phyloP scores from a whole-genome alignment of 1,139 yeast species.

The Candida freyschussii region DNA sequence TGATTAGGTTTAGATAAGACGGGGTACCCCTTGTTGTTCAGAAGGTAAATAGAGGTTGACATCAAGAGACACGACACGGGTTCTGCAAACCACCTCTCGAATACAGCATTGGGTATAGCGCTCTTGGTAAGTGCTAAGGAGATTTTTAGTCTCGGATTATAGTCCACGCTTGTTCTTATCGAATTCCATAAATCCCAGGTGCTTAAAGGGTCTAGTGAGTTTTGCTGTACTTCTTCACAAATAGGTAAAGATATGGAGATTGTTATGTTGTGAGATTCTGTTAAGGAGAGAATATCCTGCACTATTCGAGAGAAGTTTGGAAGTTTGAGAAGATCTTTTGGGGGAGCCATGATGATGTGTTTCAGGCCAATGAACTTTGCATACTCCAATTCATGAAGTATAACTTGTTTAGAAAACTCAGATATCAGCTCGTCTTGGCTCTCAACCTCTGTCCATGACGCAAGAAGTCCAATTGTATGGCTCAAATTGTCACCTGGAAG shows the following conservation, averaged over 20 bases:
- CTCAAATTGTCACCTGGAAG: slow-evolving; percentile 32
- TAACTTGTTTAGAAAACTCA: slow-evolving; percentile 48
- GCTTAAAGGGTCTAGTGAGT: slow-evolving; percentile 42
- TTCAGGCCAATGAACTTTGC: slow-evolving; percentile 51
- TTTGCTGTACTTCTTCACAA: slow-evolving; percentile 34
- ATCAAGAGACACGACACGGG: slow-evolving; percentile 54
- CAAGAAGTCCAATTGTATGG: slow-evolving; percentile 45
- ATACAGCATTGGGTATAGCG: slow-evolving; percentile 42
- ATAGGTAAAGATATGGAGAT: slow-evolving; percentile 39
- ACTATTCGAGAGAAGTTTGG: slow-evolving; percentile 45
- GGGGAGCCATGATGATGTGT: slow-evolving; percentile 54
- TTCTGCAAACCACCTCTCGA: slow-evolving; percentile 60
- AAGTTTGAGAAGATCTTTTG: slow-evolving; percentile 48
- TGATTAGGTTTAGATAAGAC: slow-evolving; percentile 57
- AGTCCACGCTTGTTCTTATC: slow-evolving; percentile 47
- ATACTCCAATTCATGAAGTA: slow-evolving; percentile 51
- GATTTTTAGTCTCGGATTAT: slow-evolving; percentile 46
- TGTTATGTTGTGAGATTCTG: slow-evolving; percentile 28
- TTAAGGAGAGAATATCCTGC: slow-evolving; percentile 27
- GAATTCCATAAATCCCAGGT: slow-evolving; percentile 74
- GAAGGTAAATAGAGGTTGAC: slow-evolving; percentile 48
- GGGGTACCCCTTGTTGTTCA: slow-evolving; percentile 55
- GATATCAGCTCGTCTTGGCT: slow-evolving; percentile 43
- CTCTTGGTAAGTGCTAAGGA: slow-evolving; percentile 52
- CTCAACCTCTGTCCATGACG: slow-evolving; percentile 65